Conservation (phyloP, 352 stramenopile genomes). For the Globisporangium radiosum region DNA sequence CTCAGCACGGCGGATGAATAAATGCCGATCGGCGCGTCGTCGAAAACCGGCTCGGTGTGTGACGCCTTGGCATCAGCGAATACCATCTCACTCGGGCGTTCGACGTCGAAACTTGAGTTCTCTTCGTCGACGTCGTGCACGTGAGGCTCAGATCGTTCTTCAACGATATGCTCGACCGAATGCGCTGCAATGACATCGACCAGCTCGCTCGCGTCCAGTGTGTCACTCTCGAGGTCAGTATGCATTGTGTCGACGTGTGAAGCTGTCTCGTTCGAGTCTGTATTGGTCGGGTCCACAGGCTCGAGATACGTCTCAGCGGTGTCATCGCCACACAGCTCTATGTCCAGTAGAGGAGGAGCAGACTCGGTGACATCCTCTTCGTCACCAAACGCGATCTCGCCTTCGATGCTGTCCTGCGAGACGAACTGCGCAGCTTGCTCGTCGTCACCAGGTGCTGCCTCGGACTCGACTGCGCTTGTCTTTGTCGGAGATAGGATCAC, state of each 20-base stretch:
- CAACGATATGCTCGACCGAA: too few relatives aligned
- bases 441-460: background rate
- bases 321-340: background rate
- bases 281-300: background rate
- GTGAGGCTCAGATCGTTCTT: too few relatives aligned
- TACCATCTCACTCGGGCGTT: too few relatives aligned
- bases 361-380: slow-evolving; percentile 4
- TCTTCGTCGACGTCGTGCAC: too few relatives aligned
- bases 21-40: too few relatives aligned
- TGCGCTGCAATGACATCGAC: too few relatives aligned
- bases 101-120: too few relatives aligned
- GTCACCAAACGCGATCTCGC: slow-evolving; percentile 1
- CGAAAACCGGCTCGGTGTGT: too few relatives aligned
- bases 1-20: too few relatives aligned
- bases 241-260: background rate
- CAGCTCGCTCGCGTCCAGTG: too few relatives aligned
- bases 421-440: background rate
- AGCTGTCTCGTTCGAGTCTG: background rate
- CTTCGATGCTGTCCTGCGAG: background rate
- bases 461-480: background rate
- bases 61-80: too few relatives aligned
- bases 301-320: background rate
- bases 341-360: background rate
- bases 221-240: too few relatives aligned
- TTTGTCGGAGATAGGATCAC: slow-evolving; percentile 7